Evolutionary conservation across 441 rosid species (phyloP).

Genomic region (Dalechampia spathulata): DNA sequence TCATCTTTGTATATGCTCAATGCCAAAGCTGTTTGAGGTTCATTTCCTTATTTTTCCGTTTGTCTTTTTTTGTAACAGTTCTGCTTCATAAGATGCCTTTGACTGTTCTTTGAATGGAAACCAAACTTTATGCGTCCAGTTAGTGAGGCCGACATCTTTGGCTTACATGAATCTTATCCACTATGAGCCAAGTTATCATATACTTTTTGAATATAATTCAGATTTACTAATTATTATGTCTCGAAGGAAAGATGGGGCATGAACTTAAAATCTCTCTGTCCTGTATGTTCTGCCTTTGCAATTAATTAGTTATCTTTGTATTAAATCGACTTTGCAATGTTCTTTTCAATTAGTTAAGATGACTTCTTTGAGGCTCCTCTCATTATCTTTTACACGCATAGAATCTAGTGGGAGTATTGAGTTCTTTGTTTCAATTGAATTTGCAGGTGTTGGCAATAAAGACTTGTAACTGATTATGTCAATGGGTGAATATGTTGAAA

Average conservation of each 20-base stretch:
- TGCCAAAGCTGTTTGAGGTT: background rate
- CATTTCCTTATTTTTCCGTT: background rate
- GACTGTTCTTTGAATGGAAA: background rate
- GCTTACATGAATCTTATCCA: no score
- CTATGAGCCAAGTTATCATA: no score
- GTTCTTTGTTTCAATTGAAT: constrained; percentile 6
- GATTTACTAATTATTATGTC: no score
- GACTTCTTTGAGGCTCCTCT: no score
- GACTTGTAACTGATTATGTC: constrained; percentile 84
- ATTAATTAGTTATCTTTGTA: no score
- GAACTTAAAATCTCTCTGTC: background rate
- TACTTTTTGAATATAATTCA: no score
- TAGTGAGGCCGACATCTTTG: no score
- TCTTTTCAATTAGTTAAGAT: no score
- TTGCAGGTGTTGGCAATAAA: constrained; percentile 87
- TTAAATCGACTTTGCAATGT: no score
- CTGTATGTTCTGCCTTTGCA: background rate
- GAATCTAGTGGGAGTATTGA: background rate
- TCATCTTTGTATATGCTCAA: background rate
- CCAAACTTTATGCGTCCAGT: background rate
- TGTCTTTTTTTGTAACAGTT: constrained; percentile 36
- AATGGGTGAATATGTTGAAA: constrained; percentile 94
- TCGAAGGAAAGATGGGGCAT: no score
- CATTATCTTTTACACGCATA: no score
- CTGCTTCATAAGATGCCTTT: constrained; percentile 85